phyloP scores from a whole-genome alignment of 2,329 filamentous ascomycete genomes.

The Colletotrichum euphorbiae region DNA sequence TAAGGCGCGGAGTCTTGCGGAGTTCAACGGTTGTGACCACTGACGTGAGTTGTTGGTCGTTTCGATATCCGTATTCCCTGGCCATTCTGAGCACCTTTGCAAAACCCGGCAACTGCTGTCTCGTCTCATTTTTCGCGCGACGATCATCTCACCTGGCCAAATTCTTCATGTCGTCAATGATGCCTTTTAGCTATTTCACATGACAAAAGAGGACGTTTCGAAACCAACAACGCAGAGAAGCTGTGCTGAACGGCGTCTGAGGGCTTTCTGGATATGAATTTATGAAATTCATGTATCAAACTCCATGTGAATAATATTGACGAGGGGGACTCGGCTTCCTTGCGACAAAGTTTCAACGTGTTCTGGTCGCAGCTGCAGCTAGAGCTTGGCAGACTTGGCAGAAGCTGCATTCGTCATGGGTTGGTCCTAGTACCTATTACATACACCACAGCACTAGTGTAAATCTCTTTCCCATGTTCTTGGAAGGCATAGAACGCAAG shows the following conservation, averaged over 20 bases:
- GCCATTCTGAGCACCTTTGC: conserved; percentile 1
- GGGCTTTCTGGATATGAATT: too few relatives aligned
- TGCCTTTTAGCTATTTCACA: conserved; percentile 1
- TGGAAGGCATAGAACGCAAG: neutral
- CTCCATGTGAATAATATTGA: neutral
- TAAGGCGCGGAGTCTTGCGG: conserved; percentile 35
- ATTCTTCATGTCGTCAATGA: conserved; percentile 1
- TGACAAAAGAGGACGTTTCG: conserved; percentile 16
- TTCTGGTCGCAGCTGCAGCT: neutral
- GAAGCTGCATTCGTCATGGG: neutral
- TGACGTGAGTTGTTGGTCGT: conserved; percentile 27
- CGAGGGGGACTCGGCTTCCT: neutral
- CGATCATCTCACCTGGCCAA: conserved; percentile 2
- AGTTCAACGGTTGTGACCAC: conserved; percentile 32
- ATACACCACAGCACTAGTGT: too few relatives aligned
- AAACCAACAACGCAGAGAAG: neutral
- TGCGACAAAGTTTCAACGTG: conserved; percentile 5
- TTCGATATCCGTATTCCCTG: conserved; percentile 29
- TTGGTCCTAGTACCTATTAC: too few relatives aligned
- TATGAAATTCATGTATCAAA: conserved; percentile 14
- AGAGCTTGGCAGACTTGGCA: conserved; percentile 30
- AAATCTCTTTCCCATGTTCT: neutral
- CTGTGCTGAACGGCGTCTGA: neutral
- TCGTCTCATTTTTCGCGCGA: neutral
- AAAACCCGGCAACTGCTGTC: neutral